These are phyloP conservation scores for Arbutus unedo DNA, from an alignment of 148 eudicot genomes.

Conservation along the genomic window DNA sequence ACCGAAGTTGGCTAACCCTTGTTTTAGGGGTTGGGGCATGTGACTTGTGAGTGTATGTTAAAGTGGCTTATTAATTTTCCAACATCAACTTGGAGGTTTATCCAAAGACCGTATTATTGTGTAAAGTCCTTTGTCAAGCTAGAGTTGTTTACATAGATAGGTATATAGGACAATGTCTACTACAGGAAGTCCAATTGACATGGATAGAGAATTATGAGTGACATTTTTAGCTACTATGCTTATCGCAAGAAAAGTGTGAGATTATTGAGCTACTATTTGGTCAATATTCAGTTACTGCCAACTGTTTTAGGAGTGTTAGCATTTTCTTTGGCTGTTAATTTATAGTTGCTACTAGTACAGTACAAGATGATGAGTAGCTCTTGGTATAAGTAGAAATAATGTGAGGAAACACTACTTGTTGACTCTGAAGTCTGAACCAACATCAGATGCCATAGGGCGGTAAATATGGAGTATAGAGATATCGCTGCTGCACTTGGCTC, in stretches of 20 bases:
- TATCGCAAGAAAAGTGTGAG: background rate
- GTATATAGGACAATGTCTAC: background rate
- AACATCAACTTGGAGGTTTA: background rate
- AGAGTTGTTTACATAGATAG: background rate
- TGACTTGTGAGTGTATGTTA: background rate
- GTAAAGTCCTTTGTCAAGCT: background rate
- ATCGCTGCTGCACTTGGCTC: background rate
- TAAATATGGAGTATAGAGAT: background rate
- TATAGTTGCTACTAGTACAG: background rate
- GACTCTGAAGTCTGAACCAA: background rate
- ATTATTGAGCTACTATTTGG: background rate
- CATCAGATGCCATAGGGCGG: background rate
- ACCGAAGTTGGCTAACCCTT: background rate
- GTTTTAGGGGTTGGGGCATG: background rate
- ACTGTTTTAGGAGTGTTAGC: background rate
- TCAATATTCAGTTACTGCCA: background rate
- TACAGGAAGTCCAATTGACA: background rate
- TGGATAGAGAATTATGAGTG: background rate
- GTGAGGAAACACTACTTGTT: background rate
- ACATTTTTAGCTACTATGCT: background rate
- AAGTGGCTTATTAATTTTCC: no score
- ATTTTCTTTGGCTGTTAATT: background rate
- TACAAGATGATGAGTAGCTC: background rate
- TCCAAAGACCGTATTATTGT: background rate
- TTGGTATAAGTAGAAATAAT: background rate